Base-by-base conservation (phyloP, 2,329 filamentous ascomycete species). In the Bipolaris zeicola region DNA sequence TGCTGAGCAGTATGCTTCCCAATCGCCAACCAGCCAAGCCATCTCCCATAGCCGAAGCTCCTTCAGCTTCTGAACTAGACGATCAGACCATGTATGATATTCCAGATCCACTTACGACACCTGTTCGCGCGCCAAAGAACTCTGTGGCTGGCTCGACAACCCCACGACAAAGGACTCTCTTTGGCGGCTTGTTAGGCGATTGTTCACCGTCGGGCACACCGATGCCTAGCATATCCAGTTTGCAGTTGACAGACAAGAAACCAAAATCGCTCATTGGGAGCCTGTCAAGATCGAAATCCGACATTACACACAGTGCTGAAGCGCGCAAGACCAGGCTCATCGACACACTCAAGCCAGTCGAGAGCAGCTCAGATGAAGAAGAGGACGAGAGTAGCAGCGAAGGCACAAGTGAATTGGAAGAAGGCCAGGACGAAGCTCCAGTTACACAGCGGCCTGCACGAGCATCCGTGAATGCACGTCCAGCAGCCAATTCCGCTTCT, bases 1-100 rank as follows among this genome's bases (percentile, higher is more conserved):
- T 63, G 38, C 60, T 77, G 3, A 64, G 67, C 38, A 60, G 48
- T 16, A 75, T 77, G 74, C 62, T 76, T 28, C 64, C 67, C n/a
- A 57, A 60, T 20, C 63, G 62, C 37, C 62, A 60, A 6, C 47
- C 53, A 13, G 26, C 58, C 1, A 63, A 64, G 28, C 60, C 63
- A 33, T 57, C 66, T n/a, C 60, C 60, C 36, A 33, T 61, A 11
- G 48, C 50, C 13, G 57, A 63, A 48, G 39, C 49, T 2, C 50
- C 62, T 7, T 64, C 68, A 39, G 39, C 58, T 14, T 46, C 59
- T 7, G 50, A 56, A 16, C 34, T 55, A 6, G 71, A 74, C 14
- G 71, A 74, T 41, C 66, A 71, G 39, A 74, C 71, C 5, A 75
- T 75, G 71, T 74, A 75, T 46, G 72, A 74, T n/a, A 71, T 74